phyloP scores from a whole-genome alignment of 352 stramenopile species.

The Elongisporangium prolatum region DNA sequence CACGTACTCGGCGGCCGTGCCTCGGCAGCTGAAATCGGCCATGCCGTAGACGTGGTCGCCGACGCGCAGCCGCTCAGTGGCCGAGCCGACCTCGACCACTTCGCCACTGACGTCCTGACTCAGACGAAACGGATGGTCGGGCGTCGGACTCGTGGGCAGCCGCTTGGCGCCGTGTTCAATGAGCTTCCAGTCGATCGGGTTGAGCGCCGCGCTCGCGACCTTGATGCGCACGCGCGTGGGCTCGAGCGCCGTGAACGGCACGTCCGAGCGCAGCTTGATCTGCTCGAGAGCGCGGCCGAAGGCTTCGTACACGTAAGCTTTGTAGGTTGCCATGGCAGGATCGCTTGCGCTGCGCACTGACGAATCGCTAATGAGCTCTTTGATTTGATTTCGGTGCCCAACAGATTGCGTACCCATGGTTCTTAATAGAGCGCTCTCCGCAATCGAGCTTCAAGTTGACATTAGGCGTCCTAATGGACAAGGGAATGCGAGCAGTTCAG shows the following conservation, averaged over 20 bases:
- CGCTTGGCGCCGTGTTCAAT: constrained; percentile 9
- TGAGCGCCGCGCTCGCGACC: constrained; percentile 20
- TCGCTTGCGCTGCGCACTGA: not conserved
- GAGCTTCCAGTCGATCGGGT: constrained; percentile 25
- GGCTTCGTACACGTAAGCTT: constrained; percentile 6
- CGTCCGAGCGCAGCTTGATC: not conserved
- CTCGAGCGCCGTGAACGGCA: not conserved
- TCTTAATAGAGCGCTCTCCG: not conserved
- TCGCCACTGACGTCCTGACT: constrained; percentile 19
- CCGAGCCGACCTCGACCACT: constrained; percentile 18
- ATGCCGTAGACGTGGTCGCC: constrained; percentile 25
- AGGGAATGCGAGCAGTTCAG: too few species aligned
- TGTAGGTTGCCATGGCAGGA: constrained; percentile 2
- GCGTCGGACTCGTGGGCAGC: constrained; percentile 11
- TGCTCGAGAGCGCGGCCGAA: constrained; percentile 1
- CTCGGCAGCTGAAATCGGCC: constrained; percentile 12
- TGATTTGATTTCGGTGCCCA: not conserved
- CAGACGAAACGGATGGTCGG: constrained; percentile 13
- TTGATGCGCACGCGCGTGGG: constrained; percentile 19
- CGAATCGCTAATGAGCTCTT: not conserved
- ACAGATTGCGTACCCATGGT: not conserved
- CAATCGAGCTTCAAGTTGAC: not conserved
- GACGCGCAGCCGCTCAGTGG: constrained; percentile 6
- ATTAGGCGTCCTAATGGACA: too few species aligned
- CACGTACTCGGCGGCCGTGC: constrained; percentile 31